These are phyloP conservation scores for Volvariella surrecta DNA, from an alignment of 1,284 basidiomycete species.

Conservation along the genomic window DNA sequence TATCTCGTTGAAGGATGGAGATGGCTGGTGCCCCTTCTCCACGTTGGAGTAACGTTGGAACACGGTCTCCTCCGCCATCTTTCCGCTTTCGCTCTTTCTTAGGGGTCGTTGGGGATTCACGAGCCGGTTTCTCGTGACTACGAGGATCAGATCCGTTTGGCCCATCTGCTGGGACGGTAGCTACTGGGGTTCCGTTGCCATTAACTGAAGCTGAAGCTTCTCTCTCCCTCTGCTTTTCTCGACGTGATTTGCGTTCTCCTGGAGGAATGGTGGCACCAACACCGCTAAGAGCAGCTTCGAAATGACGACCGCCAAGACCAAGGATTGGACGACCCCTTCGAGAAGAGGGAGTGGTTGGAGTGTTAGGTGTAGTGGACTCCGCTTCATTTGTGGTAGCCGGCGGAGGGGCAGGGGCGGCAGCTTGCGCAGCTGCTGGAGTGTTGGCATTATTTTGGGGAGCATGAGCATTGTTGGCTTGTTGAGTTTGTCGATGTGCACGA, in stretches of 20 bases:
- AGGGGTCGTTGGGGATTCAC: too few species aligned
- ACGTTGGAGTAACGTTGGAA: too few species aligned
- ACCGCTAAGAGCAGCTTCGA: conserved; percentile 21
- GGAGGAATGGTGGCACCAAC: conserved; percentile 13
- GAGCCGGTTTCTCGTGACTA: too few species aligned
- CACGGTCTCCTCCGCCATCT: too few species aligned
- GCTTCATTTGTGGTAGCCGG: neutral
- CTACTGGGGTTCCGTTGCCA: too few species aligned
- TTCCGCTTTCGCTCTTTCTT: too few species aligned
- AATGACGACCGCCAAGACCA: conserved; percentile 20
- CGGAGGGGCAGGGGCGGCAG: neutral
- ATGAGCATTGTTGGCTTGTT: conserved; percentile 6
- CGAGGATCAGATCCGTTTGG: too few species aligned
- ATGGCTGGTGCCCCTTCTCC: too few species aligned
- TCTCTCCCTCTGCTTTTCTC: conserved; percentile 9
- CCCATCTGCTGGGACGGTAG: too few species aligned
- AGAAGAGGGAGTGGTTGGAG: conserved; percentile 8
- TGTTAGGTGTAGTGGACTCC: conserved; percentile 5
- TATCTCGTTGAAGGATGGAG: too few species aligned
- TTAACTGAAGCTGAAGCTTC: neutral
- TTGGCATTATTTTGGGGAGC: conserved; percentile 5
- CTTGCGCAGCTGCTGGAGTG: conserved; percentile 11
- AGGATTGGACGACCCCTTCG: conserved; percentile 17
- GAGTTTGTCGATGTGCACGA: conserved; percentile 6
- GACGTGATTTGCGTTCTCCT: conserved; percentile 9